phyloP scores from a whole-genome alignment of 1,284 basidiomycete species.

The Phellinidium pouzarii region DNA sequence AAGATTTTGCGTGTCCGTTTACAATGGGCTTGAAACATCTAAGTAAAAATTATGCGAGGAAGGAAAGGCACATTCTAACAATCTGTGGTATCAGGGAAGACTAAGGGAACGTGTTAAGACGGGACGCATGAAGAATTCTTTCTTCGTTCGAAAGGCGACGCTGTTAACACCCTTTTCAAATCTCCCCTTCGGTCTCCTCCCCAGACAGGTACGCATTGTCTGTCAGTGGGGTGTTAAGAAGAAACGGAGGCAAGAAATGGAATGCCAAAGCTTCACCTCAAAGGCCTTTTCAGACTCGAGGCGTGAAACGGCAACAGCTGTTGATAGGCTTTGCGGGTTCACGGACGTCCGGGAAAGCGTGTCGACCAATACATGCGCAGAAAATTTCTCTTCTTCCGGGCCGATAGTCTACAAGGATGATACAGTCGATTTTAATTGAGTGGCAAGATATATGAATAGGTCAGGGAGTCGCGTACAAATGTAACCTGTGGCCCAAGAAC shows the following conservation, averaged over 20 bases:
- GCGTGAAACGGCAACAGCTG: constrained; percentile 3
- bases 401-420: constrained; percentile 3
- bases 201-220: not conserved
- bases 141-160: constrained; percentile 5
- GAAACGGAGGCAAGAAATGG: not conserved
- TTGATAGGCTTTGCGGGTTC: not conserved
- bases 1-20: too few relatives aligned
- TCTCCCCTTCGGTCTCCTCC: not conserved
- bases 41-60: too few relatives aligned
- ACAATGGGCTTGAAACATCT: too few relatives aligned
- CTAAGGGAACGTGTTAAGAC: constrained; percentile 10
- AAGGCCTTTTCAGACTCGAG: constrained; percentile 1
- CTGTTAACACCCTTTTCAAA: too few relatives aligned
- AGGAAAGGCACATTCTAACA: not conserved
- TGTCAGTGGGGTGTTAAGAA: not conserved
- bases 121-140: constrained; percentile 11
- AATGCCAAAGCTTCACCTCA: constrained; percentile 1
- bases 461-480: constrained; percentile 3
- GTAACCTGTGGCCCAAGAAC: constrained; percentile 1
- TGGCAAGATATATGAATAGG: not conserved
- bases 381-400: constrained; percentile 4
- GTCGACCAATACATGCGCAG: constrained; percentile 2
- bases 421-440: not conserved
- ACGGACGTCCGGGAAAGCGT: not conserved
- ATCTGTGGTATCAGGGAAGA: constrained; percentile 1